These are phyloP conservation scores for Phytophthora sp. DNA, from an alignment of 352 stramenopile genomes.

Conservation along the genomic window DNA sequence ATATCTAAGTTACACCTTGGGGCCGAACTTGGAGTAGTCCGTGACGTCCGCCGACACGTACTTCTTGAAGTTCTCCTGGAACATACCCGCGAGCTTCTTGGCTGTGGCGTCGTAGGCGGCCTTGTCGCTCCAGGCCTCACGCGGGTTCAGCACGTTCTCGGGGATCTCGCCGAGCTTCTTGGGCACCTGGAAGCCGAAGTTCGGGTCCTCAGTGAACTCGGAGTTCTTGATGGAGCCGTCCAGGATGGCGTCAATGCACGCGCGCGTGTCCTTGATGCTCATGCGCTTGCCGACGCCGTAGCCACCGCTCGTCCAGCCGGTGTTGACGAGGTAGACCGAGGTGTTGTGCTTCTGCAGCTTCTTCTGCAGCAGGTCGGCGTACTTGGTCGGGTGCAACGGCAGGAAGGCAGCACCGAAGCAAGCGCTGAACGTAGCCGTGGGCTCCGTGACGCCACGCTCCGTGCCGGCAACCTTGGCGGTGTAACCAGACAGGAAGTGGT, in stretches of 20 bases:
- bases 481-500: constrained; percentile 99
- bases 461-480: constrained; percentile 99
- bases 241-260: constrained; percentile 96
- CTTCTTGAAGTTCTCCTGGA: constrained; percentile 97
- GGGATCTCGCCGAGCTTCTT: constrained; percentile 88
- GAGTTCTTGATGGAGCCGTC: constrained; percentile 95
- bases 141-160: constrained; percentile 90
- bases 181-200: constrained; percentile 96
- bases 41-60: constrained; percentile 94
- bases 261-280: constrained; percentile 97
- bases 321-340: constrained; percentile 97
- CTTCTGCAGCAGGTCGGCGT: constrained; percentile 96
- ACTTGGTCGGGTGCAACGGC: constrained; percentile 96
- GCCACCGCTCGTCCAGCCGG: constrained; percentile 95
- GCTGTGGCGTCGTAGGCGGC: constrained; percentile 91
- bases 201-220: constrained; percentile 82
- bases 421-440: constrained; percentile 95
- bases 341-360: constrained; percentile 96
- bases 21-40: constrained; percentile 97
- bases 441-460: constrained; percentile 97
- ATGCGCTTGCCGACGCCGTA: constrained; percentile 98
- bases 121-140: constrained; percentile 94
- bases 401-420: constrained; percentile 99
- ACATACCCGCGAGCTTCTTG: constrained; percentile 96
- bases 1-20: constrained; percentile 69